Percentiles rank a stretch among this genome's conserved stretches.
These are phyloP conservation scores for Rutstroemia sp. DNA, from an alignment of 2,329 filamentous ascomycete genomes.

Conservation along the genomic window DNA sequence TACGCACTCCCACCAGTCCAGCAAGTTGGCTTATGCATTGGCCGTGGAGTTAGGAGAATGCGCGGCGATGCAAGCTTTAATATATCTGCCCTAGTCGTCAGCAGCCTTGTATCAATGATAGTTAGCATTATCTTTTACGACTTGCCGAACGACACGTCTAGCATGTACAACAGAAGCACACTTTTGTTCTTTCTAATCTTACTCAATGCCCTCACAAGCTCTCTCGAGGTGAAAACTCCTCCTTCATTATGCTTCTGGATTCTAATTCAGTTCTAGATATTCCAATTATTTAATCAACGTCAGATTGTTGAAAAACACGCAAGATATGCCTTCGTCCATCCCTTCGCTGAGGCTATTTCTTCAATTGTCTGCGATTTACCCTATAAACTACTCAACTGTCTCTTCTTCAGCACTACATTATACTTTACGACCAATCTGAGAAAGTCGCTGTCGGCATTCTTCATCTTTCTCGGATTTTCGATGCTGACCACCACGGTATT, in stretches of 20 bases:
- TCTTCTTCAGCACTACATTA: constrained; percentile 71
- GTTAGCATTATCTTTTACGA: constrained; percentile 58
- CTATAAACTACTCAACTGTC: constrained; percentile 55
- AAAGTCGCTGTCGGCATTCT: constrained; percentile 69
- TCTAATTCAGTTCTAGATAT: constrained; percentile 43
- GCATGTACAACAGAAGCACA: constrained; percentile 55
- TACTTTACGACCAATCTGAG: constrained; percentile 86
- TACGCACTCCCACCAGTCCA: constrained; percentile 72
- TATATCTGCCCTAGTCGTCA: constrained; percentile 36
- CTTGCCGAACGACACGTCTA: constrained; percentile 42
- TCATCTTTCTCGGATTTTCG: constrained; percentile 55
- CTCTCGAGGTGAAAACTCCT: constrained; percentile 39
- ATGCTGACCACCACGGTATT: constrained; percentile 43
- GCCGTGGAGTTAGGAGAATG: constrained; percentile 72
- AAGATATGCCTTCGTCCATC: constrained; percentile 84
- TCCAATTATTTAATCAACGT: constrained; percentile 74
- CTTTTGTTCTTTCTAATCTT: constrained; percentile 62
- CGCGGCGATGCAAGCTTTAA: constrained; percentile 65
- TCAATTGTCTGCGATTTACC: constrained; percentile 84
- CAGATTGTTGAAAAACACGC: constrained; percentile 87
- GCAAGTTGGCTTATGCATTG: constrained; percentile 75
- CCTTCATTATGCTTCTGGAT: neutral
- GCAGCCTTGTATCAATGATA: constrained; percentile 48
- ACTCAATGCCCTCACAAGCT: constrained; percentile 56
- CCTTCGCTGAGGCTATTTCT: constrained; percentile 80